phyloP scores from a whole-genome alignment of 176 grass and related monocot genomes.

The Neostapfia colusana region DNA sequence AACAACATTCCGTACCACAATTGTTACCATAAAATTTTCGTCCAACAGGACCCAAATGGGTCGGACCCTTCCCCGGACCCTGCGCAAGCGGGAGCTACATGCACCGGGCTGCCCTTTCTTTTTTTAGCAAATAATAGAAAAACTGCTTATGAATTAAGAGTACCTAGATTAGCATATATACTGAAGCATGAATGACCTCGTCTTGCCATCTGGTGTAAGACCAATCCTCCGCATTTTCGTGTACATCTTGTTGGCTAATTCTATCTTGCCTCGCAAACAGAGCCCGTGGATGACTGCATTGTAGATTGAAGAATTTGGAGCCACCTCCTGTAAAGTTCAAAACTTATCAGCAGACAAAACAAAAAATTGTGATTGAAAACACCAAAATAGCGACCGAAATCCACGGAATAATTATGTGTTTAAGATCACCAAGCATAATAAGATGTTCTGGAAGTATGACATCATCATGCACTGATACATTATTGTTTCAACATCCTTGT shows the following conservation, averaged over 20 bases:
- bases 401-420: not conserved
- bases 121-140: not conserved
- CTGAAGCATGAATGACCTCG: conserved; percentile 75
- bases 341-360: not conserved
- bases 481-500: not conserved
- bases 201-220: conserved; percentile 69
- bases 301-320: conserved; percentile 69
- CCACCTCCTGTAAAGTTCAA: conserved; percentile 41
- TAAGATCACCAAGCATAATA: not conserved
- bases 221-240: conserved; percentile 64
- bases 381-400: conserved; percentile 3
- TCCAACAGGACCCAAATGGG: too few species aligned
- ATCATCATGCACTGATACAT: not conserved
- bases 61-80: too few species aligned
- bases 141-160: not conserved
- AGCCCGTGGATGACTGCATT: conserved; percentile 74
- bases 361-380: conserved; percentile 2
- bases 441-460: not conserved
- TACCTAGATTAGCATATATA: conserved; percentile 33
- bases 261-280: conserved; percentile 63
- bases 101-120: too few species aligned
- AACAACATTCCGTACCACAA: not conserved
- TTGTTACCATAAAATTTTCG: not conserved
- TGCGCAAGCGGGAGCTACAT: too few species aligned
- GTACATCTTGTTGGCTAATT: conserved; percentile 58